These are phyloP conservation scores for Vachellia collinsii DNA, from an alignment of 306 rosid genomes.

Conservation along the genomic window DNA sequence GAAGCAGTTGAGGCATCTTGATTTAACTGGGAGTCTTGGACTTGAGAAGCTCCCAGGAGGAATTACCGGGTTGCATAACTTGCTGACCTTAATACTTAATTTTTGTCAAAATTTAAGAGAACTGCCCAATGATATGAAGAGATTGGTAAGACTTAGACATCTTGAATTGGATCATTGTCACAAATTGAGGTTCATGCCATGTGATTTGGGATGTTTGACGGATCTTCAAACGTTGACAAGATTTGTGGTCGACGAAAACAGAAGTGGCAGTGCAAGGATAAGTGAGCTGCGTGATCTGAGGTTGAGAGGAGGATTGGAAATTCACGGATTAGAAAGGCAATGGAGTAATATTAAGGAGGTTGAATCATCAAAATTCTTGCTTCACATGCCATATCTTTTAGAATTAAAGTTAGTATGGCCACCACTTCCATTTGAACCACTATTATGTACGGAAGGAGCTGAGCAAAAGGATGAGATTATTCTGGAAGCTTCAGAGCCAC, in stretches of 20 bases:
- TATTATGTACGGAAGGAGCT: no score
- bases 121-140: neutral
- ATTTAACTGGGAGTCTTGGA: fast-evolving
- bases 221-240: neutral
- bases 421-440: fast-evolving
- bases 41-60: neutral
- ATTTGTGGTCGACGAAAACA: neutral
- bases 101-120: fast-evolving
- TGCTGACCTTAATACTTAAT: neutral
- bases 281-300: no score
- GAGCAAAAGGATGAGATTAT: neutral
- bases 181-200: neutral
- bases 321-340: neutral
- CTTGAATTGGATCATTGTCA: neutral
- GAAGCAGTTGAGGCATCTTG: conserved; percentile 23
- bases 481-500: neutral
- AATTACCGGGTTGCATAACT: neutral
- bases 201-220: neutral
- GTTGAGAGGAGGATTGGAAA: no score
- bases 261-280: neutral
- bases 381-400: neutral
- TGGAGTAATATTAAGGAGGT: neutral
- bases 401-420: fast-evolving
- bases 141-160: neutral
- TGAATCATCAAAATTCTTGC: neutral